Percentiles rank a stretch among this genome's conserved stretches.
phyloP scores from a whole-genome alignment of 2,329 filamentous ascomycete species.

The Septoria linicola region DNA sequence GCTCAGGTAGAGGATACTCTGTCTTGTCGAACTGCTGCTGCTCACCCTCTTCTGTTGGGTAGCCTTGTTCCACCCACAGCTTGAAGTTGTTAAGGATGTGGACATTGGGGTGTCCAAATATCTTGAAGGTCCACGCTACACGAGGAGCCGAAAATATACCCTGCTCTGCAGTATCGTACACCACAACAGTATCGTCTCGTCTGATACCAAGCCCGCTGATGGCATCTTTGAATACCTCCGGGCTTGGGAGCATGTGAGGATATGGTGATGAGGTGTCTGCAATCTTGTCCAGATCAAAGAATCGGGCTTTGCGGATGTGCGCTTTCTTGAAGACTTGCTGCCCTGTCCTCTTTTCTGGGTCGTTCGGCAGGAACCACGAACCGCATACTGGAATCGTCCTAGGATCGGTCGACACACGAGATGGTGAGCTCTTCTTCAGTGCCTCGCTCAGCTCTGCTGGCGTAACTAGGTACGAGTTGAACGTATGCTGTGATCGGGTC shows the following conservation, averaged over 20 bases:
- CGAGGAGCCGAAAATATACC: conserved; percentile 93
- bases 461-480: conserved; percentile 82
- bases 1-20: conserved; percentile 45
- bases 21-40: conserved; percentile 50
- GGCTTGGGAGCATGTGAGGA: conserved; percentile 90
- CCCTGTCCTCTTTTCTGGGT: conserved; percentile 69
- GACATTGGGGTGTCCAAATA: conserved; percentile 85
- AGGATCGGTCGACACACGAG: conserved; percentile 75
- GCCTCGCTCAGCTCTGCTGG: conserved; percentile 79
- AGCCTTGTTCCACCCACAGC: conserved; percentile 82
- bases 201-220: conserved; percentile 88
- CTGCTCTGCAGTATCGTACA: conserved; percentile 88
- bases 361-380: conserved; percentile 95
- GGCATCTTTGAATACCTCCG: conserved; percentile 76
- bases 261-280: conserved; percentile 86
- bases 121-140: conserved; percentile 86
- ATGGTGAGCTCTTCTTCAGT: conserved; percentile 76
- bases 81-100: conserved; percentile 95
- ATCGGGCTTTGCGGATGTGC: conserved; percentile 84
- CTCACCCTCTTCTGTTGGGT: conserved; percentile 76
- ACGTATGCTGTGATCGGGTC: conserved; percentile 42
- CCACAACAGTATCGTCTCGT: conserved; percentile 83
- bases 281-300: conserved; percentile 93
- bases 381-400: conserved; percentile 87
- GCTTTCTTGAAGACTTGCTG: conserved; percentile 75